Evolutionary conservation across 192 early-diverging fungal species (phyloP).

Genomic region (Coemansia sp.): DNA sequence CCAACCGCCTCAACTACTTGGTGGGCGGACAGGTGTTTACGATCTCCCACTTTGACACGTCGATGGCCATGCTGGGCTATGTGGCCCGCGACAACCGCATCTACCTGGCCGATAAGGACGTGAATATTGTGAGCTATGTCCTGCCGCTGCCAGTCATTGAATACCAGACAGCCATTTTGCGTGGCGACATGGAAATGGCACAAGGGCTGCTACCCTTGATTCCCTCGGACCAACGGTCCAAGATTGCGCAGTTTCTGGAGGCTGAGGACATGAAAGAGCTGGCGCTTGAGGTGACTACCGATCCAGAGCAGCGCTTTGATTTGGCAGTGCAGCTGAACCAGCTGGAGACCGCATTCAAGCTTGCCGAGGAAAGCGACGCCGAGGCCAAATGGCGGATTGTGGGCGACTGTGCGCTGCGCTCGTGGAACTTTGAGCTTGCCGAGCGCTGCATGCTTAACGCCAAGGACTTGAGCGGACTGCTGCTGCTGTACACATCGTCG

Average conservation of each 20-base stretch:
- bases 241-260: slow-evolving; percentile 94
- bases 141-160: slow-evolving; percentile 93
- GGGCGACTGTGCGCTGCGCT: slow-evolving; percentile 80
- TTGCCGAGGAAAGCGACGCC: slow-evolving; percentile 78
- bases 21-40: slow-evolving; percentile 93
- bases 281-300: slow-evolving; percentile 90
- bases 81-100: slow-evolving; percentile 90
- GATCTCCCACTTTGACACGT: slow-evolving; percentile 90
- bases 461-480: slow-evolving; percentile 83
- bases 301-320: slow-evolving; percentile 94
- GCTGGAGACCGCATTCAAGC: slow-evolving; percentile 77
- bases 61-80: slow-evolving; percentile 91
- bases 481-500: slow-evolving; percentile 85
- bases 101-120: slow-evolving; percentile 91
- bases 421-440: slow-evolving; percentile 90
- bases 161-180: slow-evolving; percentile 96
- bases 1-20: slow-evolving; percentile 92
- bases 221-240: slow-evolving; percentile 80
- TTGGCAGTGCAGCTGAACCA: slow-evolving; percentile 82
- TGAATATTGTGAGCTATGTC: slow-evolving; percentile 82
- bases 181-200: slow-evolving; percentile 86
- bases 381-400: slow-evolving; percentile 93
- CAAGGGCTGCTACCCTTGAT: slow-evolving; percentile 77
- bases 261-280: slow-evolving; percentile 86
- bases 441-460: slow-evolving; percentile 86